Evolutionary conservation across 148 eudicot species (phyloP).

Genomic region (Persicaria maculosa): DNA sequence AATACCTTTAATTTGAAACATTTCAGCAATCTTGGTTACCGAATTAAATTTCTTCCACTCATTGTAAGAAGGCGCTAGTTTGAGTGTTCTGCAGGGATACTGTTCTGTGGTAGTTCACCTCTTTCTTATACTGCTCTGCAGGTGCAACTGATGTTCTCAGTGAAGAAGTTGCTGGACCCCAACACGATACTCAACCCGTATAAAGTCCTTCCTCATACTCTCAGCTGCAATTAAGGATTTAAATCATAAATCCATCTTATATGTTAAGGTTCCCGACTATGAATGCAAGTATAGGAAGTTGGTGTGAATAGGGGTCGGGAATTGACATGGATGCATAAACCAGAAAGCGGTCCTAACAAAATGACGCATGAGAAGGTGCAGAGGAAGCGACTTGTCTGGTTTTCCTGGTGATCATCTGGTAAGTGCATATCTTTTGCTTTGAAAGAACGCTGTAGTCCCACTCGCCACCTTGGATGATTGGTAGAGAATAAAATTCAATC

Average conservation of each 20-base stretch:
- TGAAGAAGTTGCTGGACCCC: slow-evolving; percentile 81
- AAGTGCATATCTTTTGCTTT: neutral
- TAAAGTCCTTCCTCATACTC: slow-evolving; percentile 75
- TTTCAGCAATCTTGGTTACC: neutral
- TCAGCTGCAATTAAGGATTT: slow-evolving; percentile 12
- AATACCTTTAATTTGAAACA: neutral
- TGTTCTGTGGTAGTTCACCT: neutral
- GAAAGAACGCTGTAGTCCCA: neutral
- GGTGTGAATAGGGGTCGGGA: neutral
- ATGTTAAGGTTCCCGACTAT: no score
- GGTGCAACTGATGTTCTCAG: slow-evolving; percentile 77
- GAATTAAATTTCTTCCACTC: no score
- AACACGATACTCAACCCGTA: slow-evolving; percentile 85
- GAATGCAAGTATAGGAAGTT: no score
- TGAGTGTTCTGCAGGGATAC: neutral
- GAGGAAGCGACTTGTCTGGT: neutral
- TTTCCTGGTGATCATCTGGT: neutral
- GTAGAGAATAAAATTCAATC: neutral
- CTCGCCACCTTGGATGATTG: neutral
- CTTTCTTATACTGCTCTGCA: slow-evolving; percentile 20
- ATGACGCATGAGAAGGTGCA: neutral
- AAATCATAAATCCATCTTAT: neutral
- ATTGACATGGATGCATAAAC: neutral
- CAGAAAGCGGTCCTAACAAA: neutral
- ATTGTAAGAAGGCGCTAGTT: neutral